Evolutionary conservation across 2,329 filamentous ascomycete genomes (phyloP).

Genomic region (Shiraia bambusicola): DNA sequence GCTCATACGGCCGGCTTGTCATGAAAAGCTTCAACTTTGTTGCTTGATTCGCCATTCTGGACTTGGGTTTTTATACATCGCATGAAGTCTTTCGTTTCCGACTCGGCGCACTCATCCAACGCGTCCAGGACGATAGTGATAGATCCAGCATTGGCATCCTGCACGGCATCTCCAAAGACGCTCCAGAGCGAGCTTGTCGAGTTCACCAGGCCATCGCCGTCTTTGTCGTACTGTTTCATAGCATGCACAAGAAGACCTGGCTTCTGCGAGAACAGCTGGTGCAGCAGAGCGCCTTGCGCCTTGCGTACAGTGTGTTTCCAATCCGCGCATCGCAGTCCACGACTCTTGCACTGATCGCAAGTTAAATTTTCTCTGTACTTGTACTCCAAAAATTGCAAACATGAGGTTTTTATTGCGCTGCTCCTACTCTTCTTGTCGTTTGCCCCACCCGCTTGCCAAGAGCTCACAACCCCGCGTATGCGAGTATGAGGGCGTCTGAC

Average conservation of each 20-base stretch:
- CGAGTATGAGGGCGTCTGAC: neutral
- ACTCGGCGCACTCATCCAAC: constrained; percentile 20
- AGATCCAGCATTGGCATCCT: constrained; percentile 14
- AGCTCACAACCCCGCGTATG: too few relatives aligned
- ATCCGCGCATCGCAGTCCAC: too few relatives aligned
- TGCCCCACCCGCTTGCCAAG: too few relatives aligned
- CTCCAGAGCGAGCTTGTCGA: constrained; percentile 21
- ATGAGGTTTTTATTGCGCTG: too few relatives aligned
- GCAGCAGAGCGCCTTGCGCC: constrained; percentile 22
- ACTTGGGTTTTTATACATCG: constrained; percentile 12
- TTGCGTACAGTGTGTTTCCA: constrained; percentile 13
- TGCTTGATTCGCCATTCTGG: constrained; percentile 4
- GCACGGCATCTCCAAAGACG: constrained; percentile 11
- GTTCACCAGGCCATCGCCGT: constrained; percentile 14
- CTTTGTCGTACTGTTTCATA: constrained; percentile 12
- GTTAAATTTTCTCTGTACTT: too few relatives aligned
- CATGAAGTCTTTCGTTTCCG: constrained; percentile 16
- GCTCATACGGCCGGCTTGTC: constrained; percentile 23
- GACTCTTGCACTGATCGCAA: too few relatives aligned
- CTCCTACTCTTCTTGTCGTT: too few relatives aligned
- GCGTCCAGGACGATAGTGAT: constrained; percentile 20
- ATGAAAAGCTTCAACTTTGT: constrained; percentile 16
- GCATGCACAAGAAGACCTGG: constrained; percentile 17
- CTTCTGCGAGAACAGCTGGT: constrained; percentile 20
- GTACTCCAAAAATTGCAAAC: too few relatives aligned